A percentile compares a stretch with the other conserved stretches of the same genome.
These are phyloP conservation scores for Picochlorum sp. DNA, from an alignment of 139 green algal genomes.

Conservation along the genomic window DNA sequence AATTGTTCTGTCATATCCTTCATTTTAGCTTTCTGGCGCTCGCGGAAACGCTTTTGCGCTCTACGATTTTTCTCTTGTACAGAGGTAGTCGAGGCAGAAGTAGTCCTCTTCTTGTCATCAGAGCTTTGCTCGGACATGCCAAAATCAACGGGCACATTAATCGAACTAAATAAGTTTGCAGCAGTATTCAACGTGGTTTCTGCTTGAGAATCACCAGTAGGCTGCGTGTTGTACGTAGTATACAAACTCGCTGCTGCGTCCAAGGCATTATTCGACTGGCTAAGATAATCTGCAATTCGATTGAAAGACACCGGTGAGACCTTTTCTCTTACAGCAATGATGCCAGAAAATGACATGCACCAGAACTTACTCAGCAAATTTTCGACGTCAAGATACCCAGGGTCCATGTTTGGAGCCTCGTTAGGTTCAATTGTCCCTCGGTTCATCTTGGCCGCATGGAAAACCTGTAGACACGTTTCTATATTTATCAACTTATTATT, in stretches of 20 bases:
- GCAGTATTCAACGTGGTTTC: not conserved
- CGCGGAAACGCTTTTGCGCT: constrained; percentile 34
- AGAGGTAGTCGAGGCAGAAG: not conserved
- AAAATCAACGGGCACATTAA: constrained; percentile 10
- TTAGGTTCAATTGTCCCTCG: no score
- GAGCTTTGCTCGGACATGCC: not conserved
- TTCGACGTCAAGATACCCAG: constrained; percentile 10
- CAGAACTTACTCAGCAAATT: constrained; percentile 2
- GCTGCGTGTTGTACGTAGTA: not conserved
- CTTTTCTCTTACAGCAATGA: no score
- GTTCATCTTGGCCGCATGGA: not conserved
- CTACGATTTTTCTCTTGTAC: constrained; percentile 33
- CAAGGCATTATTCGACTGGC: not conserved
- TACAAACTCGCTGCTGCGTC: not conserved
- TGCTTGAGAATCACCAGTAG: no score
- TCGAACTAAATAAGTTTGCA: constrained; percentile 24
- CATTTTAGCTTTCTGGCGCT: constrained; percentile 38
- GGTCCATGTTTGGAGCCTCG: not conserved
- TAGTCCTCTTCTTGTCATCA: not conserved
- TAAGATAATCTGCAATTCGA: constrained; percentile 6
- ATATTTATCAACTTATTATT: no score
- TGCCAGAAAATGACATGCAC: no score
- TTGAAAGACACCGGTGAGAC: no score
- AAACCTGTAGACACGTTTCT: not conserved
- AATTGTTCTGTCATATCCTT: constrained; percentile 34